Percentiles rank a stretch among this genome's conserved stretches.
These are phyloP conservation scores for Xenoacremonium recifei DNA, from an alignment of 2,329 filamentous ascomycete species.

Conservation along the genomic window DNA sequence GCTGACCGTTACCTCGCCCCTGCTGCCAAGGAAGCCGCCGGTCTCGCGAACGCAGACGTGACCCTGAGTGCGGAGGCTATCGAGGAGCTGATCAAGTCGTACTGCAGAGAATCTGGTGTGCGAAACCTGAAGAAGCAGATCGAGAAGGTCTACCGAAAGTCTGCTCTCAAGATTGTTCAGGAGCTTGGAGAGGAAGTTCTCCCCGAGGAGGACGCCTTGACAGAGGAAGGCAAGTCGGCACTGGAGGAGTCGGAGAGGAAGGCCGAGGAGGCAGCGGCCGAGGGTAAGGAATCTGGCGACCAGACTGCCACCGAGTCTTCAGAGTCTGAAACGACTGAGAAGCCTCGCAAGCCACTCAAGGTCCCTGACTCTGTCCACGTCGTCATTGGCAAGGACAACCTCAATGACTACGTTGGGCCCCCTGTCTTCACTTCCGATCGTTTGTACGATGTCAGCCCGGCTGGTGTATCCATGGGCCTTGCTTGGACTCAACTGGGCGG, in stretches of 20 bases:
- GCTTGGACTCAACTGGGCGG: slow-evolving; percentile 98
- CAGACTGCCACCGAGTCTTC: slow-evolving; percentile 30
- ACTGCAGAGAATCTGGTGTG: slow-evolving; percentile 95
- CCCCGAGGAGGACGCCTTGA: slow-evolving; percentile 77
- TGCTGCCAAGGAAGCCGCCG: slow-evolving; percentile 90
- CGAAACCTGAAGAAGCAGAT: slow-evolving; percentile 99
- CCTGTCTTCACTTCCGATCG: slow-evolving; percentile 95
- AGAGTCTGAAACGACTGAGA: slow-evolving; percentile 51
- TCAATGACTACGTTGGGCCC: slow-evolving; percentile 96
- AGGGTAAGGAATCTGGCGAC: slow-evolving; percentile 28
- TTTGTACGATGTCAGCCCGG: slow-evolving; percentile 88
- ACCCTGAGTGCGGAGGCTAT: slow-evolving; percentile 82
- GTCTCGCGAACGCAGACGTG: slow-evolving; percentile 89
- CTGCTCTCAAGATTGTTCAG: slow-evolving; percentile 93
- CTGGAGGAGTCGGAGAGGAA: slow-evolving; percentile 70
- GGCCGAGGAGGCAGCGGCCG: slow-evolving; percentile 54
- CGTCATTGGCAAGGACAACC: slow-evolving; percentile 79
- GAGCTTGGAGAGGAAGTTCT: slow-evolving; percentile 85
- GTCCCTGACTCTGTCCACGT: slow-evolving; percentile 88
- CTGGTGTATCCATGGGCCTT: slow-evolving; percentile 95
- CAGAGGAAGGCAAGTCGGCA: slow-evolving; percentile 80
- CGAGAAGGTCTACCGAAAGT: slow-evolving; percentile 97
- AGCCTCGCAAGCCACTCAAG: slow-evolving; percentile 72
- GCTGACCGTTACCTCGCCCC: slow-evolving; percentile 90
- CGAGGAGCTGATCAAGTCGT: slow-evolving; percentile 96